These are phyloP conservation scores for Ceratobasidium sp. DNA, from an alignment of 1,284 basidiomycete species.

Conservation along the genomic window DNA sequence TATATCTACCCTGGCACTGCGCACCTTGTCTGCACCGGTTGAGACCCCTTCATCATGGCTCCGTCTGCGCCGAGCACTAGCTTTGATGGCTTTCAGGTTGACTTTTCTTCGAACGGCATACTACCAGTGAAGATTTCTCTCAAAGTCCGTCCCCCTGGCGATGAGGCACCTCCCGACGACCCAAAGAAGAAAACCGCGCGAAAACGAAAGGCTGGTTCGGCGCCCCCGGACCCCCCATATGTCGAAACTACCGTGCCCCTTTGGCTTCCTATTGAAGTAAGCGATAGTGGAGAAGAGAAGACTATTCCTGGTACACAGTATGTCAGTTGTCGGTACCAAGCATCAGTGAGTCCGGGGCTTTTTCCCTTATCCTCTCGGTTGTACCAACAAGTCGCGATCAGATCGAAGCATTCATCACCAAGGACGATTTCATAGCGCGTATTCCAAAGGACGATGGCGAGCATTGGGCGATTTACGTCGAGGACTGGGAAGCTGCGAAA, in stretches of 20 bases:
- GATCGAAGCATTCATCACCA: not conserved
- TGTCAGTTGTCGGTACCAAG: not conserved
- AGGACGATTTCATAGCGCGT: not conserved
- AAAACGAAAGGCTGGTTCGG: not conserved
- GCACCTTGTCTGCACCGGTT: not conserved
- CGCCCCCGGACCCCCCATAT: too few relatives aligned
- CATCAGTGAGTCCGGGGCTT: not conserved
- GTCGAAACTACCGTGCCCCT: not conserved
- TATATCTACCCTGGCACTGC: not conserved
- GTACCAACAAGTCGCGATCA: not conserved
- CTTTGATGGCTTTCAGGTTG: not conserved
- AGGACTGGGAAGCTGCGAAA: not conserved
- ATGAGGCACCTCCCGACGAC: not conserved
- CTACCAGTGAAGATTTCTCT: not conserved
- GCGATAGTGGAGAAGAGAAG: not conserved
- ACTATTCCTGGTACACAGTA: not conserved
- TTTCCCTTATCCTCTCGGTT: not conserved
- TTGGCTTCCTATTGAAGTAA: not conserved
- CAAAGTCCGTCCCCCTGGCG: not conserved
- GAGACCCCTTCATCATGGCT: not conserved
- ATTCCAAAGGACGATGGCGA: not conserved
- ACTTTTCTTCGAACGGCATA: not conserved
- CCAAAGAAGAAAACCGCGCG: not conserved
- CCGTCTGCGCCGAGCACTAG: not conserved
- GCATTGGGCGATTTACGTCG: not conserved